phyloP scores from a whole-genome alignment of 1,284 basidiomycete genomes.

The Sutorius eximius region DNA sequence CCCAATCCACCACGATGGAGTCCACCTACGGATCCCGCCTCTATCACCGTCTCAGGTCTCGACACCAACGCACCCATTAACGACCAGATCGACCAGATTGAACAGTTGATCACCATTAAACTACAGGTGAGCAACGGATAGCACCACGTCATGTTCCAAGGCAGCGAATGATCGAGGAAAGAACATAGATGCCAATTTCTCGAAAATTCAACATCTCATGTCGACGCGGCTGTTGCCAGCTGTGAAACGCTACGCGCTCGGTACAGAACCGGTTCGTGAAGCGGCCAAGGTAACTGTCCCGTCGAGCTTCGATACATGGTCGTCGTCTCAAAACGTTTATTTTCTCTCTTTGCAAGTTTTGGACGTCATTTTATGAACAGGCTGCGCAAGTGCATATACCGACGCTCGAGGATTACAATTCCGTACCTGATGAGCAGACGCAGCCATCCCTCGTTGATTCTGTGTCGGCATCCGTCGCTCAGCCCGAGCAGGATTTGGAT shows the following conservation, averaged over 20 bases:
- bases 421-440: slow-evolving; percentile 50
- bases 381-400: slow-evolving; percentile 85
- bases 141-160: neutral
- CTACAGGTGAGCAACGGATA: slow-evolving; percentile 55
- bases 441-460: slow-evolving; percentile 28
- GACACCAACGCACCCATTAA: slow-evolving; percentile 72
- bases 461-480: slow-evolving; percentile 15
- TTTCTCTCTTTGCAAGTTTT: slow-evolving; percentile 54
- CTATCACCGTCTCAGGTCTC: slow-evolving; percentile 72
- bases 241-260: slow-evolving; percentile 85
- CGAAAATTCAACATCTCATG: slow-evolving; percentile 85
- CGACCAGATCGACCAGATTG: slow-evolving; percentile 92
- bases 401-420: slow-evolving; percentile 63
- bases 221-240: slow-evolving; percentile 81
- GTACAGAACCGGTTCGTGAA: slow-evolving; percentile 84
- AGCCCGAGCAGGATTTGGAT: slow-evolving; percentile 8
- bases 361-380: slow-evolving; percentile 93
- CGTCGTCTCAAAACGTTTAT: neutral
- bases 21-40: slow-evolving; percentile 59
- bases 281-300: slow-evolving; percentile 70
- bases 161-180: slow-evolving; percentile 37
- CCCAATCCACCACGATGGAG: slow-evolving; percentile 62
- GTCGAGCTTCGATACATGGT: neutral
- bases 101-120: slow-evolving; percentile 91
- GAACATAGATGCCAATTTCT: slow-evolving; percentile 94